Evolutionary conservation across 805 yeast species (phyloP).

Genomic region (Candida multigemmis): DNA sequence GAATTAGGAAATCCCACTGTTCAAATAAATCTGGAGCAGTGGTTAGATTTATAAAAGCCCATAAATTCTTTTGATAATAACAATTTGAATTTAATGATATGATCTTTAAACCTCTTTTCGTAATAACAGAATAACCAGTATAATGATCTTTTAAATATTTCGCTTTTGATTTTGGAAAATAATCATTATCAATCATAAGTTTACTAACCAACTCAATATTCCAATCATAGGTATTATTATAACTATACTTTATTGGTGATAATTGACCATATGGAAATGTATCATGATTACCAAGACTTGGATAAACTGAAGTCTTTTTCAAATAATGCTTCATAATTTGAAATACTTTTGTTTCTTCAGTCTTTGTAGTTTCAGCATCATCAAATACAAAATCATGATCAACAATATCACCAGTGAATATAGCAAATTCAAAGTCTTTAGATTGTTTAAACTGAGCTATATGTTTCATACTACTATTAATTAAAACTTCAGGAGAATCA

Average conservation of each 20-base stretch:
- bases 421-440: conserved; percentile 45
- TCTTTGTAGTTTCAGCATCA: conserved; percentile 56
- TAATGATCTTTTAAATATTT: conserved; percentile 37
- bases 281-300: conserved; percentile 66
- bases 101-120: conserved; percentile 48
- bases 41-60: conserved; percentile 43
- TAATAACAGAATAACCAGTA: conserved; percentile 51
- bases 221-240: conserved; percentile 24
- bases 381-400: conserved; percentile 53
- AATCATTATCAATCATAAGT: conserved; percentile 26
- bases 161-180: conserved; percentile 19
- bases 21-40: conserved; percentile 55
- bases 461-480: conserved; percentile 45
- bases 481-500: conserved; percentile 55
- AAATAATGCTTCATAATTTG: conserved; percentile 46
- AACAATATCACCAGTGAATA: conserved; percentile 69
- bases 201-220: conserved; percentile 28
- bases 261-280: conserved; percentile 65
- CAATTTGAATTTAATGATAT: conserved; percentile 59
- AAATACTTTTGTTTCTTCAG: conserved; percentile 64
- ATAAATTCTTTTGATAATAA: conserved; percentile 53
- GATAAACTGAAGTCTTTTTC: conserved; percentile 45
- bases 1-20: conserved; percentile 48
- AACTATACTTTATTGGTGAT: conserved; percentile 35
- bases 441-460: conserved; percentile 8